These are phyloP conservation scores for Porphyra umbilicalis DNA, from an alignment of 31 red algal species.

Conservation along the genomic window DNA sequence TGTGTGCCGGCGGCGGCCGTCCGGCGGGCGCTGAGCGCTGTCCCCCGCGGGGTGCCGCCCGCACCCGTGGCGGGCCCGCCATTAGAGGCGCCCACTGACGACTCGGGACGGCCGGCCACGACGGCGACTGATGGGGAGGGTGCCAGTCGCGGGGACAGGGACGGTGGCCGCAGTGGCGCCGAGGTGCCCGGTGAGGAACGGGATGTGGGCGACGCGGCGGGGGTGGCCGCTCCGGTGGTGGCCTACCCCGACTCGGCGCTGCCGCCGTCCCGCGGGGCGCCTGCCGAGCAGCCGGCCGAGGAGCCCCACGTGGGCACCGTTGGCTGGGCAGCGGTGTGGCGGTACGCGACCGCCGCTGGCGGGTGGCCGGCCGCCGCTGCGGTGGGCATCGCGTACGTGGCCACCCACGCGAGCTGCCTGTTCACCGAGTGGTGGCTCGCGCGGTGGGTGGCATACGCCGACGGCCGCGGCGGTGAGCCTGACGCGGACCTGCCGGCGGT, in stretches of 20 bases:
- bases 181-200: background rate
- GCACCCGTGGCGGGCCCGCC: background rate
- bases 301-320: slow-evolving; percentile 44
- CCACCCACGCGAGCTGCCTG: slow-evolving; percentile 22
- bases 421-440: slow-evolving; percentile 45
- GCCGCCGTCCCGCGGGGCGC: no score
- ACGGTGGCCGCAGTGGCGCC: background rate
- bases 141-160: no score
- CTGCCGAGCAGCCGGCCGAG: no score
- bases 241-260: background rate
- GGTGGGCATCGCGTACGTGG: slow-evolving; percentile 2
- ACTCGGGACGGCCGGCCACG: background rate
- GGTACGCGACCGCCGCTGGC: slow-evolving; percentile 45
- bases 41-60: no score
- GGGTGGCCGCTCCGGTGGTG: background rate
- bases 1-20: no score
- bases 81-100: background rate
- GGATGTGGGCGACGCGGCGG: background rate
- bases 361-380: slow-evolving; percentile 4
- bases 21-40: no score
- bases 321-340: slow-evolving; percentile 4
- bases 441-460: slow-evolving; percentile 36
- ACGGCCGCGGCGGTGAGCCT: no score
- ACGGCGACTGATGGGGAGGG: background rate
- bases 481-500: background rate